Evolutionary conservation across 2,329 filamentous ascomycete genomes (phyloP).

Genomic region (Bertia moriformis): DNA sequence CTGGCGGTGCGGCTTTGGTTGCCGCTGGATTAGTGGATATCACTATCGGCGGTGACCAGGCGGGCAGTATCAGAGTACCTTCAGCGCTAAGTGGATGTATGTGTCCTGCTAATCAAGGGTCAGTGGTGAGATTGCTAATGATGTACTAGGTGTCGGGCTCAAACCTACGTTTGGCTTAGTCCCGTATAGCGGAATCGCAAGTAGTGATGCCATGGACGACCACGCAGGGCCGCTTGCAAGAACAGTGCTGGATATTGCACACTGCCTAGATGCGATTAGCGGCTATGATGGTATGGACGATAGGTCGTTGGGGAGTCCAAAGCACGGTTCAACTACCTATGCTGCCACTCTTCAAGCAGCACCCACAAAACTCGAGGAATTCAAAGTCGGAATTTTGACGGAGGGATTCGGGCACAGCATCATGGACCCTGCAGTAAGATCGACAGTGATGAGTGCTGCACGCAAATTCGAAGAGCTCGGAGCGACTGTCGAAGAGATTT

Average conservation of each 20-base stretch:
- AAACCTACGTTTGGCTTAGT: conserved; percentile 36
- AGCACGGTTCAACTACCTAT: conserved; percentile 13
- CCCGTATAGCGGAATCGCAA: conserved; percentile 32
- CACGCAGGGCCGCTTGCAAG: conserved; percentile 28
- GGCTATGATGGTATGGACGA: conserved; percentile 33
- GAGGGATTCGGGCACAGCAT: conserved; percentile 25
- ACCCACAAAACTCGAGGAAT: conserved; percentile 11
- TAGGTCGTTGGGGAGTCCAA: conserved; percentile 17
- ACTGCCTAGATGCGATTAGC: conserved; percentile 26
- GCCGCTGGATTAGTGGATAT: conserved; percentile 24
- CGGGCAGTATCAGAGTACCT: conserved; percentile 28
- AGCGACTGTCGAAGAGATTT: conserved; percentile 31
- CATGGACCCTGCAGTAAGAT: conserved; percentile 21
- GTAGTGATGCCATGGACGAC: conserved; percentile 33
- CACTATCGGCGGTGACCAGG: conserved; percentile 31
- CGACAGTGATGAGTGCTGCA: conserved; percentile 24
- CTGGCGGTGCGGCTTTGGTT: conserved; percentile 29
- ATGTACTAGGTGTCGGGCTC: conserved; percentile 21
- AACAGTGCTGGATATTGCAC: conserved; percentile 22
- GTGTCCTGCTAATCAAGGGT: conserved; percentile 2
- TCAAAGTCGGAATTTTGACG: conserved; percentile 25
- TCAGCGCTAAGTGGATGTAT: conserved; percentile 19
- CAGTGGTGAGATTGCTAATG: no score
- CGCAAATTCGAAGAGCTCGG: conserved; percentile 26
- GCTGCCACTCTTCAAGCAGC: conserved; percentile 6